Evolutionary conservation across 2,329 filamentous ascomycete species (phyloP).

Genomic region (Arthrobotrys musiformis): DNA sequence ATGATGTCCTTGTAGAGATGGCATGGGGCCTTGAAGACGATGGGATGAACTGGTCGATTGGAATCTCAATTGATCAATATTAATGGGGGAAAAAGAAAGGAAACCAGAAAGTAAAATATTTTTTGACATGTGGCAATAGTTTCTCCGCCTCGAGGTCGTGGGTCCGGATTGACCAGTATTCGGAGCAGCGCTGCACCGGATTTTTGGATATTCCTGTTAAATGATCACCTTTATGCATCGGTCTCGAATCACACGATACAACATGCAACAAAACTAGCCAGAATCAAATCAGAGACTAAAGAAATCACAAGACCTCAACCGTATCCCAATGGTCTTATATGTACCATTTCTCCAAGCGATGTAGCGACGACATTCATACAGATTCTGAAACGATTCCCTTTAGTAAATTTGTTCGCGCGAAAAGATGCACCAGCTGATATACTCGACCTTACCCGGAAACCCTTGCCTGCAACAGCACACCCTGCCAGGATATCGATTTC

Average conservation of each 20-base stretch:
- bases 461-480: not conserved
- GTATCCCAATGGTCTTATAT: not conserved
- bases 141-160: not conserved
- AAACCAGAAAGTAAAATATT: not conserved
- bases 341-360: not conserved
- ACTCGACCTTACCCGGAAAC: not conserved
- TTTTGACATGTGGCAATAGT: slow-evolving; percentile 7
- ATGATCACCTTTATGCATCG: not conserved
- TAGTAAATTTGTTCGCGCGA: not conserved
- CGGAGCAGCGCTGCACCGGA: not conserved
- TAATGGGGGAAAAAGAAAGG: not conserved
- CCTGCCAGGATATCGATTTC: slow-evolving; percentile 5
- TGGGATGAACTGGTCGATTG: slow-evolving; percentile 12
- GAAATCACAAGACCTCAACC: slow-evolving; percentile 9
- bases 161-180: not conserved
- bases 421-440: slow-evolving; percentile 7
- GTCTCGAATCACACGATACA: not conserved
- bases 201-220: not conserved
- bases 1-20: not conserved
- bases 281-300: not conserved
- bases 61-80: no score
- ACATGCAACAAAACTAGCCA: not conserved
- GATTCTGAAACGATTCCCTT: slow-evolving; percentile 20
- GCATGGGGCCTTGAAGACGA: not conserved
- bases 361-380: slow-evolving; percentile 6